Evolutionary conservation across 2,329 filamentous ascomycete genomes (phyloP), one percentile per base, ranked within the genome.

Genomic region (Penicillium sp.): DNA sequence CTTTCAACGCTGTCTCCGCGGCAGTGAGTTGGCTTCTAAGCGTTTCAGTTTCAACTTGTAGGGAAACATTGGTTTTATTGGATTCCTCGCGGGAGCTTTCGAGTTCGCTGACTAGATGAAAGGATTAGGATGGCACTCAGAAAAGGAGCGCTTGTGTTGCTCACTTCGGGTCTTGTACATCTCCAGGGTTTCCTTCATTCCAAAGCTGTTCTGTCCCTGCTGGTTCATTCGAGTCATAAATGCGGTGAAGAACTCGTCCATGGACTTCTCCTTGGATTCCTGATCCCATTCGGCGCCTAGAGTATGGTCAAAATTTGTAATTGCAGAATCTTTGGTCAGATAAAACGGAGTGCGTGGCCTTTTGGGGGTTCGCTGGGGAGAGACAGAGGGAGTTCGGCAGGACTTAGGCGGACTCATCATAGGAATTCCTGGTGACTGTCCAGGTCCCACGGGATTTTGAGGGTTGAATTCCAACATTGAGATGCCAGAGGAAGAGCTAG

Each of bases 301-400:
- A 53, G 33, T 43, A 45, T 38, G 48, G 57, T 64, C 53, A 64
- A 62, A 62, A 57, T 78, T 85, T 87, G 77, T 71, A 68, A 67
- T 69, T 76, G 87, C 84, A 81, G 89, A 87, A 74, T 83, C 71
- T 71, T 82, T 85, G 51, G 77, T 83, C 57, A 91, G 73, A 72
- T 77, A 90, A 1, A 62, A 56, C 10, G 62, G 63, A 50, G 53
- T 54, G 31, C 47, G 58, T 47, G 51, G 52, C 44, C 51, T 64
- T 59, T 51, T 63, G 48, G 43, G 60, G 58, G 43, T 48, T 18
- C 35, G 35, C 9, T 21, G 18, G 7, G 41, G 36, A 19, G 40
- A 43, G 10, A 18, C 7, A 17, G 39, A 40, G 17, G 37, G 26
- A 3, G 25, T 38, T 39, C 41, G 52, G 13, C 36, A 23, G 71